Base-by-base conservation (phyloP, 345 rosid species). In the Salix udensis region DNA sequence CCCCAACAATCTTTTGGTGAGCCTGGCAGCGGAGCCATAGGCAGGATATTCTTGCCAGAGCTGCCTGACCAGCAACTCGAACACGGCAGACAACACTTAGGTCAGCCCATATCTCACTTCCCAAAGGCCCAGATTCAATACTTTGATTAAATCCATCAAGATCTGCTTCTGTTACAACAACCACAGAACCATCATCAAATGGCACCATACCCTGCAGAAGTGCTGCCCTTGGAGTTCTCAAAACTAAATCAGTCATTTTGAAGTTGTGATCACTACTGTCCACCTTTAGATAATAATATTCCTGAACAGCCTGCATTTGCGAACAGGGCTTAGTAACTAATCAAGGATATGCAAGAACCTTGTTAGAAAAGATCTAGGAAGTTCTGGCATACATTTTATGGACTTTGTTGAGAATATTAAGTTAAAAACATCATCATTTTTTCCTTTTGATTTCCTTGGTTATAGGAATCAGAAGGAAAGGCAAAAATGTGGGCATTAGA, bases 111-210 rank as follows among this genome's bases (percentile, higher is more conserved):
- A 90, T 74, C 76, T 82, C 86, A 31, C 82, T 80, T 79, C 87
- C 77, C 40, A 58, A 53, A 26, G 78, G 71, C 26, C 65, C 82
- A 19, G 88, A 74, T 60, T 81, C 84, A 18, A 78, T 75, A 74
- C 67, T 76, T 12, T 81, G 79, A 6, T 88, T 89, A 40, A 90
- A 96, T 67, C 98, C 98, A 72, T 89, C 92, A 69, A 94, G 85
- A 83, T 96, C 99, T 4, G 97, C 82, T 75, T 90, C 87, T 3
- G 98, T 88, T 65, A 96, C 95, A 74, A 91, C 84, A 31, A 96
- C 98, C 42, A 91, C 82, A 0, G 97, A 89, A 55, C 92, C 86
- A 70, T 94, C 98, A 75, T 94, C 98, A 78, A 94, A 96, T 70
- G 90, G 75, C 73, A 89, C 84, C 52, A 81, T 72, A 31, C 89